These are phyloP conservation scores for Spergularia azorica DNA, from an alignment of 179 eudicot genomes.

Conservation along the genomic window DNA sequence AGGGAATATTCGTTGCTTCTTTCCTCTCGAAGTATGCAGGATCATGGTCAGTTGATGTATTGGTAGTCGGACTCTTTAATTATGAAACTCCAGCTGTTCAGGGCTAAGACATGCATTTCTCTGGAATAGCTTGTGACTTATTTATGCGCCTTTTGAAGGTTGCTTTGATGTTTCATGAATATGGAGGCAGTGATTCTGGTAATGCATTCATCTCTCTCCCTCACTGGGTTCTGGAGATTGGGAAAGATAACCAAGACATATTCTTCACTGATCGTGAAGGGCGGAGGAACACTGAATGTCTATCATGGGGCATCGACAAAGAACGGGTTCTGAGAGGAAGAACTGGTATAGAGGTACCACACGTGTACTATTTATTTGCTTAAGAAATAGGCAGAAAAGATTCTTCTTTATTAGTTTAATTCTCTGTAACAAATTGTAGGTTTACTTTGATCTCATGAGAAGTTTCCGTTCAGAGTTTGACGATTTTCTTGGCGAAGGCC, in stretches of 20 bases:
- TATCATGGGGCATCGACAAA: slow-evolving; percentile 70
- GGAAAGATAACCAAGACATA: slow-evolving; percentile 66
- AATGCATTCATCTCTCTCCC: slow-evolving; percentile 57
- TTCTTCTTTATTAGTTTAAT: slow-evolving; percentile 9
- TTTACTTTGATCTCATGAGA: slow-evolving; percentile 77
- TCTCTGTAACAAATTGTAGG: slow-evolving; percentile 40
- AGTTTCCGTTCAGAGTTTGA: slow-evolving; percentile 76
- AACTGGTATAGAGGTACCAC: slow-evolving; percentile 66
- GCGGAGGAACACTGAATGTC: slow-evolving; percentile 63
- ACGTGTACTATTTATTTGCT: slow-evolving; percentile 1
- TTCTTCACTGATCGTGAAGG: slow-evolving; percentile 77
- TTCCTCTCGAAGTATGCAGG: not conserved
- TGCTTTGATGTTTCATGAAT: slow-evolving; percentile 66
- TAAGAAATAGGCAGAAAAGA: not conserved
- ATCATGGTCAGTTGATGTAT: not conserved
- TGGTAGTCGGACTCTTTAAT: not conserved
- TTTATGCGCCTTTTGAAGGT: slow-evolving; percentile 40
- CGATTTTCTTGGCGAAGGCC: slow-evolving; percentile 51
- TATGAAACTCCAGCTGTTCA: not conserved
- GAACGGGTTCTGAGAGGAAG: slow-evolving; percentile 67
- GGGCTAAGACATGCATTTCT: not conserved
- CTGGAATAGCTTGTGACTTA: slow-evolving; percentile 1
- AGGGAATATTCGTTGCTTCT: not conserved
- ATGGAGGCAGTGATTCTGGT: slow-evolving; percentile 53
- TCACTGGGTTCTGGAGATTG: slow-evolving; percentile 73